Evolutionary conservation across 257 asterid genomes (phyloP), one percentile per base, ranked within the genome.

Genomic region (Scutellaria galericulata): DNA sequence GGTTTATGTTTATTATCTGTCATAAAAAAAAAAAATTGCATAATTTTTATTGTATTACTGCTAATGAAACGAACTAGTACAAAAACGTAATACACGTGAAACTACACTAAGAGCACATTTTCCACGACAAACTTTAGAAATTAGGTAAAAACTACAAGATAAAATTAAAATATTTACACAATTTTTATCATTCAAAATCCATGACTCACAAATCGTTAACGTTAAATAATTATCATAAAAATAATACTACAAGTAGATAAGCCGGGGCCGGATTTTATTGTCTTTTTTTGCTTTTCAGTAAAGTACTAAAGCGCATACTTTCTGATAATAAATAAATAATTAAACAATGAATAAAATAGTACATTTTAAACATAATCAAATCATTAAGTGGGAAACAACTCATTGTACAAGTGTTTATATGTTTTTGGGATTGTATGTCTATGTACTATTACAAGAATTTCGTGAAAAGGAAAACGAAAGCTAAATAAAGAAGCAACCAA

Each of bases 351-450:
- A n/a, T 5, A n/a, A 46, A 47, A 48, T 9, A 1, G 12, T 35
- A 22, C 50, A 35, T 58, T 56, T 31, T 22, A 71, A 71, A 57
- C 60, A 47, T 71, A 58, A 58, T 59, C 68, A 47, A 35, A 24
- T 71, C 9, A 56, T 57, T 27, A 57, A 57, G 75, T 70, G 75
- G 47, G 48, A 27, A 70, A 70, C 66, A 69, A 47, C 75, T 55
- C 75, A 70, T 40, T 15, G 8, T 50, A 15, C 9, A 5, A 1
- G 4, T 5, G 45, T 42, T 31, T 31, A 31, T 31, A 31, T 31
- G 37, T 31, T 31, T 31, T 4, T 31, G 5, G 37, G 5, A 31
- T 31, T 31, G 37, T 31, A 31, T 31, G 37, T 1, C 37, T 31
- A 31, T 4, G 37, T 31, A 31, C 37, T 31, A 31, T 1, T 1